Base-by-base conservation (phyloP, 2,329 filamentous ascomycete species). In the Paraconiothyrium sp. region DNA sequence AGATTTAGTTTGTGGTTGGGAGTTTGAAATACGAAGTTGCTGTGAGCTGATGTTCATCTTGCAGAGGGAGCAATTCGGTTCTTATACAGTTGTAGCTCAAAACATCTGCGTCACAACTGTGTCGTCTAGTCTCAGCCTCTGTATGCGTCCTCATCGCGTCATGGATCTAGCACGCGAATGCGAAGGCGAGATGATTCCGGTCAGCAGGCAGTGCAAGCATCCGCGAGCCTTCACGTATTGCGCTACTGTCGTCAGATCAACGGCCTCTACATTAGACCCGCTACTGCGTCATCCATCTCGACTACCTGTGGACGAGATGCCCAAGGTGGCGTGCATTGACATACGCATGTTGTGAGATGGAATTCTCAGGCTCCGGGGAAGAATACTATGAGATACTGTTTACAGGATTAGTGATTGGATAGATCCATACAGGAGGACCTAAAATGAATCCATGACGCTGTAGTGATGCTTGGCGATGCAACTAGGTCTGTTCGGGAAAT, bases 241-340 rank as follows among this genome's bases (percentile, higher is more conserved):
- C 5, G 34, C 32, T 16, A 47, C 37, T 47, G 32, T 56, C 54
- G 43, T 47, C 54, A 39, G 30, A 24, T 9, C 37, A 37, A 56
- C 16, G 22, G 30, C 14, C 34, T n/a, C 24, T 30, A 14, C 37
- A n/a, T 11, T 7, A 34, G 37, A 27, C 22, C 32, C 39, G 22
- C 24, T 20, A 55, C 13, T 27, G 32, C 54, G 39, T 46, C 52
- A 55, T 55, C 27, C 52, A 35, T 55, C 52, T 55, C 30, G 11
- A 47, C 11, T 24, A 37, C 13, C 13, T 24, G 13, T 13, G n/a
- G 13, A 6, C 41, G 5, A 56, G 11, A 30, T 46, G 20, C 30
- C 54, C 13, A 10, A 37, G 30, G 37, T 27, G 9, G 43, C 54
- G 32, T 48, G 13, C 24, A n/a, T 37, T 56, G 54, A 37, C 32